Conservation (phyloP, 2,329 filamentous ascomycete genomes). For the Colletotrichum sp. region DNA sequence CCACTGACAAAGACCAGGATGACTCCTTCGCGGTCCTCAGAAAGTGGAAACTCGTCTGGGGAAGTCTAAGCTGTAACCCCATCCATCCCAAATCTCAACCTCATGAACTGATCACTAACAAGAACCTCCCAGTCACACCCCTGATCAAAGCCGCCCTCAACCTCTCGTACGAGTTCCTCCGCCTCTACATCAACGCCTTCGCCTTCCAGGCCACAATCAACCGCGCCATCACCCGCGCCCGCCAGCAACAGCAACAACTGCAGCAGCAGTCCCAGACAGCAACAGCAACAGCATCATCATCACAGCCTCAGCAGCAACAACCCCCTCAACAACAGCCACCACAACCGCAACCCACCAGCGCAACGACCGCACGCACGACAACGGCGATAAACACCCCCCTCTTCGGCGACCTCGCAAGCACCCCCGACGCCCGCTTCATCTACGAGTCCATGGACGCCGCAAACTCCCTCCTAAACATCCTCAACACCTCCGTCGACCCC, state of each 20-base stretch:
- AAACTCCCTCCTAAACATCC: constrained; percentile 63
- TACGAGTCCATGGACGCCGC: constrained; percentile 70
- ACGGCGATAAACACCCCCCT: neutral
- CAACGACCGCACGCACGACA: neutral
- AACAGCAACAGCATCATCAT: neutral
- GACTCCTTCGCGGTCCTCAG: constrained; percentile 73
- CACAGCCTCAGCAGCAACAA: neutral
- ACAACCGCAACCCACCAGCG: constrained; percentile 30
- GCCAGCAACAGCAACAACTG: constrained; percentile 8
- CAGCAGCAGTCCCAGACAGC: neutral
- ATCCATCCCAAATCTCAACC: neutral
- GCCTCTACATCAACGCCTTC: constrained; percentile 77
- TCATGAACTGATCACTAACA: neutral
- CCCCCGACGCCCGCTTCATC: constrained; percentile 69
- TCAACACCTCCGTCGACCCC: constrained; percentile 65
- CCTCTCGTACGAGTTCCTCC: constrained; percentile 74
- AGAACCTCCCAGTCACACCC: constrained; percentile 50
- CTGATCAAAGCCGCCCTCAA: constrained; percentile 71
- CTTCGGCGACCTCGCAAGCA: constrained; percentile 61
- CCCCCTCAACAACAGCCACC: neutral
- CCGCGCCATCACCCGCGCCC: constrained; percentile 41
- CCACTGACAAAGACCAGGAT: constrained; percentile 41
- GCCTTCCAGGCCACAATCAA: constrained; percentile 74
- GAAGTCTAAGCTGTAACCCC: constrained; percentile 63
- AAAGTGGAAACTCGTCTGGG: constrained; percentile 75